A percentile compares a stretch with the other conserved stretches of the same genome.
Evolutionary conservation across 768 basidiomycete genomes (phyloP).

Genomic region (Pleurotus pulmonarius): DNA sequence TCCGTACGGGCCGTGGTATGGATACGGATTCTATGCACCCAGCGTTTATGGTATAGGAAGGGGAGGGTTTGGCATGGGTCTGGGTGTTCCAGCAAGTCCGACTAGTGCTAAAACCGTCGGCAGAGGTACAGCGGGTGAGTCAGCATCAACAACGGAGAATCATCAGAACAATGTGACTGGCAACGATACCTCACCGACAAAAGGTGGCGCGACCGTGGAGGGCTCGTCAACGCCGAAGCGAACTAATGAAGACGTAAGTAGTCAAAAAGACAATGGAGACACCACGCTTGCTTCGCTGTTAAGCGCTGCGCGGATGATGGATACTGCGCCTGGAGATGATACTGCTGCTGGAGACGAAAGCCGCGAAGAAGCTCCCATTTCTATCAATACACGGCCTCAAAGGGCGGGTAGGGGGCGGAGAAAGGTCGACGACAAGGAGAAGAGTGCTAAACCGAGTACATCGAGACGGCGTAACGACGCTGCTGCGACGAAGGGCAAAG

Average conservation of each 20-base stretch:
- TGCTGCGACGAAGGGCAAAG: background rate
- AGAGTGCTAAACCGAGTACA: background rate
- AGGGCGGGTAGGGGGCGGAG: background rate
- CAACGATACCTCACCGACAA: background rate
- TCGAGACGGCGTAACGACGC: constrained; percentile 7
- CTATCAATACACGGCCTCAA: background rate
- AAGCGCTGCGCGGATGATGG: constrained; percentile 54
- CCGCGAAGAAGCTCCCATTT: constrained; percentile 3
- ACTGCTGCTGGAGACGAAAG: constrained; percentile 1
- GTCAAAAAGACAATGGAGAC: constrained; percentile 15
- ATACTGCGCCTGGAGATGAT: constrained; percentile 10
- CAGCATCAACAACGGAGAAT: background rate
- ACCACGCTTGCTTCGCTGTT: constrained; percentile 57
- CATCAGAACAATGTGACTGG: background rate
- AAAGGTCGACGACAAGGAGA: background rate
- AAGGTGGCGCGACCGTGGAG: background rate
- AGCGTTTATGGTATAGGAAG: background rate
- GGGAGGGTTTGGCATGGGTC: background rate
- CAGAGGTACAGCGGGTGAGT: background rate
- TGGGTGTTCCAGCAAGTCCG: background rate
- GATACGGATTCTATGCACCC: background rate
- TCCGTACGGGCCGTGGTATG: constrained; percentile 4
- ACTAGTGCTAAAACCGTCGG: background rate
- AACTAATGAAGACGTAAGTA: background rate
- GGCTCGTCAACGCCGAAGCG: background rate